These are phyloP conservation scores for Eucalyptus grandis DNA, from an alignment of 345 rosid species.

Conservation along the genomic window DNA sequence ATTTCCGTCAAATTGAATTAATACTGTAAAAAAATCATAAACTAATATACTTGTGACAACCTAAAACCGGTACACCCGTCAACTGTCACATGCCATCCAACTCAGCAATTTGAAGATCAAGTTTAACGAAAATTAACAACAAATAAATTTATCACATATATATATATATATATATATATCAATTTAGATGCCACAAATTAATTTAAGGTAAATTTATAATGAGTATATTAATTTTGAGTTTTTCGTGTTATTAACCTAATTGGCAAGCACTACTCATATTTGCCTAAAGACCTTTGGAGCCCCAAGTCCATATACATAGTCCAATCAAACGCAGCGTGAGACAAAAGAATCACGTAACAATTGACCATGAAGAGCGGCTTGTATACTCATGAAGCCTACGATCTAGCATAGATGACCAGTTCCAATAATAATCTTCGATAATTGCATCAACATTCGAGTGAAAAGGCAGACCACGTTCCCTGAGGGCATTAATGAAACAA, in stretches of 20 bases:
- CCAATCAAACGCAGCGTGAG: background rate
- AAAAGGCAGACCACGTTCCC: background rate
- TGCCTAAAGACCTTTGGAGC: background rate
- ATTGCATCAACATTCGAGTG: background rate
- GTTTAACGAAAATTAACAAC: too few relatives aligned
- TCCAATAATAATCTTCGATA: background rate
- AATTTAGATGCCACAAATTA: too few relatives aligned
- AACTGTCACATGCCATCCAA: too few relatives aligned
- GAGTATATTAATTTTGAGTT: background rate
- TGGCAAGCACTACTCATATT: background rate
- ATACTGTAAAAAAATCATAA: too few relatives aligned
- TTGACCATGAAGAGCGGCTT: background rate
- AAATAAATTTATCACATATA: background rate
- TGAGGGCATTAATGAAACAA: background rate
- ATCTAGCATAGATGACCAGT: background rate
- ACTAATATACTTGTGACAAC: too few relatives aligned
- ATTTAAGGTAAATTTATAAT: too few relatives aligned
- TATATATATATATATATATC: too few relatives aligned
- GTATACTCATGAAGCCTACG: background rate
- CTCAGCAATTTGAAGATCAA: too few relatives aligned
- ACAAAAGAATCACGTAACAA: background rate
- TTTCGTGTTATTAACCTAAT: background rate
- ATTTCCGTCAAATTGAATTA: too few relatives aligned
- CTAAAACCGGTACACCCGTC: fast-evolving
- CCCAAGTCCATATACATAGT: background rate